Conservation (phyloP, 2,329 filamentous ascomycete species). For the Cladophialophora immunda region DNA sequence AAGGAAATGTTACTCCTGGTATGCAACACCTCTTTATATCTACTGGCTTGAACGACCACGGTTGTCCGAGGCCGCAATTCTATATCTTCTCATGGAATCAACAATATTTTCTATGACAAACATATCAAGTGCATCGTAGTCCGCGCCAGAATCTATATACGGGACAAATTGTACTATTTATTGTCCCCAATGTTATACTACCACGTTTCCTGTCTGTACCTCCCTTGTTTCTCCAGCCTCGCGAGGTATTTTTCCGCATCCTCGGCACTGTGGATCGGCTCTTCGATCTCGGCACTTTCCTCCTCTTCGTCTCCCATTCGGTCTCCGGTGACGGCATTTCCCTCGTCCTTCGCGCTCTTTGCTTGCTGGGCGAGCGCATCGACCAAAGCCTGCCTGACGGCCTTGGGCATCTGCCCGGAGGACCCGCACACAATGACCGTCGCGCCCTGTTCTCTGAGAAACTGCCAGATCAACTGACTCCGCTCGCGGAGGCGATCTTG, state of each 20-base stretch:
- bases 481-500: conserved; percentile 69
- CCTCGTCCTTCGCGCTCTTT: conserved; percentile 49
- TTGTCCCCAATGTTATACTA: too few species aligned
- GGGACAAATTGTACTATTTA: too few species aligned
- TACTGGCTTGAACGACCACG: background rate
- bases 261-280: conserved; percentile 47
- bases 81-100: too few species aligned
- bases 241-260: conserved; percentile 65
- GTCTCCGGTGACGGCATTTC: conserved; percentile 46
- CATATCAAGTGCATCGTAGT: too few species aligned
- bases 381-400: conserved; percentile 71
- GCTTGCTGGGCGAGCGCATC: conserved; percentile 62
- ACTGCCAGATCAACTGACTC: conserved; percentile 57
- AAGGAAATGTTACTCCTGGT: background rate
- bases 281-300: conserved; percentile 53
- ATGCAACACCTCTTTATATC: background rate
- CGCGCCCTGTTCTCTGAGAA: conserved; percentile 62
- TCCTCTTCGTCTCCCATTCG: conserved; percentile 46
- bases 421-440: conserved; percentile 63
- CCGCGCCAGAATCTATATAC: too few species aligned
- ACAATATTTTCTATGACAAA: too few species aligned
- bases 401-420: conserved; percentile 76
- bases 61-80: too few species aligned
- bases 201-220: conserved; percentile 77
- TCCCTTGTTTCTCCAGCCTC: conserved; percentile 67